Base-by-base conservation (phyloP, 495 filamentous ascomycete genomes). In the Geoglossum glabrum region DNA sequence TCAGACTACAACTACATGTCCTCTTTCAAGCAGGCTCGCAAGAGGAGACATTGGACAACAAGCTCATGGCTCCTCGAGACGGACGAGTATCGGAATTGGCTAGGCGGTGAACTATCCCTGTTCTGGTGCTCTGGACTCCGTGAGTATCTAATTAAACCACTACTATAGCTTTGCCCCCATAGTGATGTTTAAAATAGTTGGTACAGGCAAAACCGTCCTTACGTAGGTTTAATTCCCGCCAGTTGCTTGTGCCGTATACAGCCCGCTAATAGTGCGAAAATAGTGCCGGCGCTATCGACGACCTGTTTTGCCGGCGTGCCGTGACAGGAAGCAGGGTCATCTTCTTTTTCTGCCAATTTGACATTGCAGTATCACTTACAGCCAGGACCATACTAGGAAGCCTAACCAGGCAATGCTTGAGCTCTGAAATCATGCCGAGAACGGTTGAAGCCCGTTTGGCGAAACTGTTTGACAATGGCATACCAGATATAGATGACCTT, bases 131-230 rank as follows among this genome's bases (percentile, higher is more conserved):
- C 56, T 36, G 23, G 49, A 49, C 17, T 51, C 31, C 7, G 57
- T 54, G 5, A 56, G 60, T 26, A 59, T 11, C 5, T 30, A 43
- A n/a, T 51, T 8, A 33, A 51, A 19, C 19, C 26, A 38, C 34
- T 51, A 49, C 23, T 55, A 57, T 57, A n/a, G n/a, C 55, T 57
- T 40, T 60, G 55, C 40, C 52, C 30, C 28, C 25, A 26, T 49
- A 3, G 49, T 58, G 38, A 15, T 15, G 11, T 34, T 4, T 27
- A 54, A 15, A 30, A 54, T 52, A 66, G 64, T 63, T 30, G 64
- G 64, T 25, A 63, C 56, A 54, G 64, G 64, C 45, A 66, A 66
- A 61, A 64, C 64, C n/a, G 54, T 60, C 57, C 55, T 66, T 21
- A 59, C 56, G 64, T 64, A 59, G 28, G 64, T 49, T n/a, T 19